Percentiles rank a stretch among this genome's conserved stretches.
These are phyloP conservation scores for Sphaerulina vaccinii DNA, from an alignment of 2,329 filamentous ascomycete genomes.

Conservation along the genomic window DNA sequence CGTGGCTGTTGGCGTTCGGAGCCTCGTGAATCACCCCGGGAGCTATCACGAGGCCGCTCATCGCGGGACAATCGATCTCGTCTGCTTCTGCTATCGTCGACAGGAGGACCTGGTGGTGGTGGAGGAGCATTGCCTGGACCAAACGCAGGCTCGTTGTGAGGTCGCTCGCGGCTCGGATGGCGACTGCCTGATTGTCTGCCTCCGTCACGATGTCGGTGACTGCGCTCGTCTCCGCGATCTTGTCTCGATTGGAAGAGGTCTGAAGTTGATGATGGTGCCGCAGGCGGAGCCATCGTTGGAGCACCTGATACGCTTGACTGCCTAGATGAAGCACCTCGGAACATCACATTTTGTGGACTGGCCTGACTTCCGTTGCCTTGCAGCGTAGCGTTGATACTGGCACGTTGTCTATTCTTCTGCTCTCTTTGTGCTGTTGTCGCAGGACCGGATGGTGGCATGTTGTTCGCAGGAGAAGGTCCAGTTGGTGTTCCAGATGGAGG, in stretches of 20 bases:
- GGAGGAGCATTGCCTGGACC: constrained; percentile 16
- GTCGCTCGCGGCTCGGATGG: constrained; percentile 31
- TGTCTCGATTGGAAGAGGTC: constrained; percentile 28
- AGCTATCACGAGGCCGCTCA: constrained; percentile 19
- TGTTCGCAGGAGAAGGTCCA: constrained; percentile 30
- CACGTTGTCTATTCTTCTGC: constrained; percentile 26
- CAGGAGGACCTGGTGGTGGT: constrained; percentile 25
- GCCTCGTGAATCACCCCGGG: constrained; percentile 17
- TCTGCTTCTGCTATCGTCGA: constrained; percentile 28
- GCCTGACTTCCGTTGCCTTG: constrained; percentile 19
- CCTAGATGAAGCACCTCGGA: constrained; percentile 35
- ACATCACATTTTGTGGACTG: constrained; percentile 30
- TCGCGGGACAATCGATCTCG: constrained; percentile 28
- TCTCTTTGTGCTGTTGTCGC: constrained; percentile 26
- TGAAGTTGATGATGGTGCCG: constrained; percentile 9
- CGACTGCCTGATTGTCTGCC: constrained; percentile 32
- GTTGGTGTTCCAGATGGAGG: constrained; percentile 30
- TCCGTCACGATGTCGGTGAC: constrained; percentile 28
- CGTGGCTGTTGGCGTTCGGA: constrained; percentile 5
- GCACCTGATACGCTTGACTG: constrained; percentile 26
- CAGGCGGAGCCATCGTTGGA: constrained; percentile 26
- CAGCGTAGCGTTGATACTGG: constrained; percentile 32
- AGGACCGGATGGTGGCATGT: constrained; percentile 34
- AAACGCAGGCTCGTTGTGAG: constrained; percentile 19
- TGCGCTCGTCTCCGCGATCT: constrained; percentile 22